Evolutionary conservation across 768 basidiomycete genomes (phyloP).

Genomic region (Rhodotorula babjevae): DNA sequence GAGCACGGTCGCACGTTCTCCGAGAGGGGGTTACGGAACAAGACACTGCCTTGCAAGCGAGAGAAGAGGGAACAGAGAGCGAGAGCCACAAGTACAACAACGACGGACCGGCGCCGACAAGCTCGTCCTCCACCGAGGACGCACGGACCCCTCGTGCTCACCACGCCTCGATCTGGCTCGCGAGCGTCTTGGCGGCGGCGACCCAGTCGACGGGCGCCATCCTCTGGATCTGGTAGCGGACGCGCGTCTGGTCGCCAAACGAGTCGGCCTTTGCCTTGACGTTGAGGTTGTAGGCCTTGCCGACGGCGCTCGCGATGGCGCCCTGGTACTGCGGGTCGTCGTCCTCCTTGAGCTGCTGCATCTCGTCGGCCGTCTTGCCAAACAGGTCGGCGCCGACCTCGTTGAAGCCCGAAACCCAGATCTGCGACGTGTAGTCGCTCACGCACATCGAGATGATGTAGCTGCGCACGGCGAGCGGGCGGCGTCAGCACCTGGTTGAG

Average conservation of each 20-base stretch:
- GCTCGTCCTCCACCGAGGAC: too few relatives aligned
- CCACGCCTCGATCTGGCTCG: slow-evolving; percentile 26
- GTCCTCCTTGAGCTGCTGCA: slow-evolving; percentile 66
- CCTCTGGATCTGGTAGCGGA: slow-evolving; percentile 35
- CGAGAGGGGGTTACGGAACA: neutral
- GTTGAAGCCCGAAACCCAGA: slow-evolving; percentile 94
- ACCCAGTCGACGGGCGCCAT: slow-evolving; percentile 25
- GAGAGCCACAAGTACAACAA: neutral
- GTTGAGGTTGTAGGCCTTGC: slow-evolving; percentile 71
- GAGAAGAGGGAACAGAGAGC: neutral
- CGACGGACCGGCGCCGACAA: neutral
- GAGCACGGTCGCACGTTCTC: too few relatives aligned
- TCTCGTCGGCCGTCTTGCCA: slow-evolving; percentile 70
- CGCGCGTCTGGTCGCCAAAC: slow-evolving; percentile 56
- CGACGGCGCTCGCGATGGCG: slow-evolving; percentile 61
- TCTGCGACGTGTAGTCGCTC: slow-evolving; percentile 81
- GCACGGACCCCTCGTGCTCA: neutral
- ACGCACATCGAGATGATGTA: slow-evolving; percentile 76
- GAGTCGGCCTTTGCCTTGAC: slow-evolving; percentile 83
- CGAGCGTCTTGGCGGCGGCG: slow-evolving; percentile 18
- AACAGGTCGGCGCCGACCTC: slow-evolving; percentile 76
- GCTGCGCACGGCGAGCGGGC: slow-evolving; percentile 44
- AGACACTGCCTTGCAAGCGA: neutral
- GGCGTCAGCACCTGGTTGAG: too few relatives aligned
- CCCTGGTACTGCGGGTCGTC: slow-evolving; percentile 60